Evolutionary conservation across 345 rosid genomes (phyloP).

Genomic region (Camelina hispida): DNA sequence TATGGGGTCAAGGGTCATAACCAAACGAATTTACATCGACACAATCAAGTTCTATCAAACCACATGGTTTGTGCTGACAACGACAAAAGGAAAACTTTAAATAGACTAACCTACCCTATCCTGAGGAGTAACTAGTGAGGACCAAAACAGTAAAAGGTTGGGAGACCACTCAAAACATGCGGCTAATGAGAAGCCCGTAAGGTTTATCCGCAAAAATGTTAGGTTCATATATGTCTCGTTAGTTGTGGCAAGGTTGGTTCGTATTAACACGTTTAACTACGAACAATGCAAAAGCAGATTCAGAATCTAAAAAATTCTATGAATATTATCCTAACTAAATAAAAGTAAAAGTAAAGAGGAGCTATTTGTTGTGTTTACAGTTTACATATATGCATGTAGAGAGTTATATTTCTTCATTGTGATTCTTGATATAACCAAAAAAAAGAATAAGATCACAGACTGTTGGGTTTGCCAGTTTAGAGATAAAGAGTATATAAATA

Average conservation of each 20-base stretch:
- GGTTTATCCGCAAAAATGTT: not conserved
- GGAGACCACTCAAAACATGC: not conserved
- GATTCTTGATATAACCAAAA: not conserved
- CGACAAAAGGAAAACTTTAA: slow-evolving; percentile 24
- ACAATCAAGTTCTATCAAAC: slow-evolving; percentile 7
- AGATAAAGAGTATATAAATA: not conserved
- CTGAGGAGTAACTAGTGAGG: slow-evolving; percentile 18
- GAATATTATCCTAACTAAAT: not conserved
- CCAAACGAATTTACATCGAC: slow-evolving; percentile 14
- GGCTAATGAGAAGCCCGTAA: not conserved
- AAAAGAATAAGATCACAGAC: not conserved
- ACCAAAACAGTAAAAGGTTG: slow-evolving; percentile 6
- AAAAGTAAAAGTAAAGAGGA: not conserved
- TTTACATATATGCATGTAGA: not conserved
- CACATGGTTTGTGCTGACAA: slow-evolving; percentile 22
- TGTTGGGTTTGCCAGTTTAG: not conserved
- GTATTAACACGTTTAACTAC: not conserved
- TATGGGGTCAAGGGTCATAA: slow-evolving; percentile 5
- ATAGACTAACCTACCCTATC: slow-evolving; percentile 18
- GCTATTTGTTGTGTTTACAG: not conserved
- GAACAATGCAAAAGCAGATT: not conserved
- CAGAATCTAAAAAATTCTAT: not conserved
- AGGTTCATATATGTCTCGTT: not conserved
- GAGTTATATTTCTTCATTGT: not conserved
- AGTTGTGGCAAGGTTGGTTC: not conserved